A percentile compares a stretch with the other conserved stretches of the same genome.
Conservation (phyloP, 2,329 filamentous ascomycete genomes). For the Calycina marina region DNA sequence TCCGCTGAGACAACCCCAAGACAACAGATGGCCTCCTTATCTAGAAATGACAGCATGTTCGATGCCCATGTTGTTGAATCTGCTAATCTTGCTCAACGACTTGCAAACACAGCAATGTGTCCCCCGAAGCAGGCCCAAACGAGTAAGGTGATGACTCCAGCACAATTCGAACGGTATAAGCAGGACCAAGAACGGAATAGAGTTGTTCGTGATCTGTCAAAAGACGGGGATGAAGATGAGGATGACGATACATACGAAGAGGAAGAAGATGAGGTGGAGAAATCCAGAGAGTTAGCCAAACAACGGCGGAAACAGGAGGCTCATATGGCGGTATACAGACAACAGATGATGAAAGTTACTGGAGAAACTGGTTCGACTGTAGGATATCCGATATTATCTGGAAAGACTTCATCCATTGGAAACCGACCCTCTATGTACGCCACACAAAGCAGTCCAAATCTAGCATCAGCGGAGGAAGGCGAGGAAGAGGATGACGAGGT, state of each 20-base stretch:
- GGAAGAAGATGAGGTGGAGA: slow-evolving; percentile 68
- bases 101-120: slow-evolving; percentile 11
- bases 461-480: slow-evolving; percentile 31
- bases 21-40: slow-evolving; percentile 7
- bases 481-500: slow-evolving; percentile 79
- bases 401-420: not conserved
- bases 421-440: slow-evolving; percentile 37
- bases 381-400: slow-evolving; percentile 21
- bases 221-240: slow-evolving; percentile 38
- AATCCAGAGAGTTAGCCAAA: slow-evolving; percentile 55
- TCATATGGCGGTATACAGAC: slow-evolving; percentile 76
- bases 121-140: slow-evolving; percentile 24
- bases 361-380: slow-evolving; percentile 45
- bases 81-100: slow-evolving; percentile 18
- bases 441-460: slow-evolving; percentile 48
- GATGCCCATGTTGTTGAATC: slow-evolving; percentile 17
- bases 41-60: slow-evolving; percentile 19
- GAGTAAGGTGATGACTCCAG: slow-evolving; percentile 80
- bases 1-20: slow-evolving; percentile 15
- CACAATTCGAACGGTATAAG: slow-evolving; percentile 70
- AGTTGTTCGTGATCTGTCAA: slow-evolving; percentile 30
- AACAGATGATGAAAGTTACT: slow-evolving; percentile 94
- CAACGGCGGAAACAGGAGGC: slow-evolving; percentile 81
- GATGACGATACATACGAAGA: slow-evolving; percentile 54
- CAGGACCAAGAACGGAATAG: slow-evolving; percentile 52